Evolutionary conservation across 768 basidiomycete species (phyloP).

Genomic region (Pisolithus orientalis): DNA sequence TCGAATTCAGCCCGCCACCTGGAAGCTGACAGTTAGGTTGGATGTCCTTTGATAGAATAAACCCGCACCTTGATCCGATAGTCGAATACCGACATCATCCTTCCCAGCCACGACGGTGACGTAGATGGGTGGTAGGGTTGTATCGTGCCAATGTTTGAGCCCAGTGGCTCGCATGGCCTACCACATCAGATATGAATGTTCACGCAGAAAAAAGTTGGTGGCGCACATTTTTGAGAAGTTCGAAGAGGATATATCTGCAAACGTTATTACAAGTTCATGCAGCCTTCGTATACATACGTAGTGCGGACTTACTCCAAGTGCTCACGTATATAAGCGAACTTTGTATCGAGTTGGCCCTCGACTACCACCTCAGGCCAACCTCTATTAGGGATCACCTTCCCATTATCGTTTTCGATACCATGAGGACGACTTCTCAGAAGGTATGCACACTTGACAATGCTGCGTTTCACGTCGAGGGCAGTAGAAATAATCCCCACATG

Average conservation of each 20-base stretch:
- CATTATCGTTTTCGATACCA: constrained; percentile 35
- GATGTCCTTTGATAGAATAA: not conserved
- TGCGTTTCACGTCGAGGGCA: constrained; percentile 58
- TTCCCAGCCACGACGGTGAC: constrained; percentile 73
- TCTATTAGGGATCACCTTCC: constrained; percentile 20
- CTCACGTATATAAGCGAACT: constrained; percentile 80
- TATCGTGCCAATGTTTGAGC: constrained; percentile 37
- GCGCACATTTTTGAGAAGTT: constrained; percentile 82
- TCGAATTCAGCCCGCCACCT: constrained; percentile 67
- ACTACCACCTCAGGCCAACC: constrained; percentile 60
- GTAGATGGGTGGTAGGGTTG: constrained; percentile 52
- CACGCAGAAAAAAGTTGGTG: not conserved
- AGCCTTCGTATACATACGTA: not conserved
- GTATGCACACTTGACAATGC: constrained; percentile 61
- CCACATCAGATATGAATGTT: not conserved
- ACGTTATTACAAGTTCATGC: not conserved
- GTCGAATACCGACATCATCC: constrained; percentile 71
- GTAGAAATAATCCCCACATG: constrained; percentile 87
- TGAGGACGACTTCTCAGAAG: constrained; percentile 47
- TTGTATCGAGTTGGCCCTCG: constrained; percentile 65
- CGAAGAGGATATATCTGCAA: constrained; percentile 76
- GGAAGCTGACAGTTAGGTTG: constrained; percentile 9
- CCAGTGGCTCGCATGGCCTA: constrained; percentile 72
- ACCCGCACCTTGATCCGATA: constrained; percentile 79
- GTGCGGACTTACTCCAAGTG: constrained; percentile 63